A percentile compares a stretch with the other conserved stretches of the same genome.
Evolutionary conservation across 2,329 filamentous ascomycete genomes (phyloP).

Genomic region (Neonectria neomacrospora): DNA sequence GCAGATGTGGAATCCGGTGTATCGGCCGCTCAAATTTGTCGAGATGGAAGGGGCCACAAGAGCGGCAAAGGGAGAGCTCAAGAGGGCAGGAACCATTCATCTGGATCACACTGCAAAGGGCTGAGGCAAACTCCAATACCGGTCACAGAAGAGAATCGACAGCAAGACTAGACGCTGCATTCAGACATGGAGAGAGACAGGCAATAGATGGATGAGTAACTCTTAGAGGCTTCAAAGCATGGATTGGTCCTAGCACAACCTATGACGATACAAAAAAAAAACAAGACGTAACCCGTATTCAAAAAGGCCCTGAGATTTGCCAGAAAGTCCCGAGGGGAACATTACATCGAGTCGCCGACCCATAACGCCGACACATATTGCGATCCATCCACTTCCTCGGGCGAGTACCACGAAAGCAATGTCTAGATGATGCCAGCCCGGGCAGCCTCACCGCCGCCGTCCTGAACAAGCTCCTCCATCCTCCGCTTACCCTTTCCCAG

Average conservation of each 20-base stretch:
- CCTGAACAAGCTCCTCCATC: slow-evolving; percentile 65
- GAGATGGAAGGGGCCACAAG: slow-evolving; percentile 61
- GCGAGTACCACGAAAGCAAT: slow-evolving; percentile 2
- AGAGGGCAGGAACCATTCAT: slow-evolving; percentile 46
- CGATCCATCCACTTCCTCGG: slow-evolving; percentile 25
- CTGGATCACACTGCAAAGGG: slow-evolving; percentile 29
- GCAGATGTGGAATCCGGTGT: slow-evolving; percentile 84
- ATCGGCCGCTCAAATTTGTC: slow-evolving; percentile 71
- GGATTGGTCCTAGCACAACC: slow-evolving; percentile 23
- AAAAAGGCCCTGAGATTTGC: slow-evolving; percentile 27
- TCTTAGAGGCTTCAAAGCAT: slow-evolving; percentile 20
- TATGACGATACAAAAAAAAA: slow-evolving; percentile 14
- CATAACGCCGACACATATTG: slow-evolving; percentile 41
- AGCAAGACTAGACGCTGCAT: not conserved
- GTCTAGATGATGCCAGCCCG: slow-evolving; percentile 66
- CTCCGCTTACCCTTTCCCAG: slow-evolving; percentile 71
- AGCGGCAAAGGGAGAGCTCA: slow-evolving; percentile 59
- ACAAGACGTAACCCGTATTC: slow-evolving; percentile 32
- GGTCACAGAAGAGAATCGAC: not conserved
- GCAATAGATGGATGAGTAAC: not conserved
- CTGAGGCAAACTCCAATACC: not conserved
- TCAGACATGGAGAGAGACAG: not conserved
- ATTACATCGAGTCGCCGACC: slow-evolving; percentile 36
- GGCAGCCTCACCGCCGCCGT: slow-evolving; percentile 69
- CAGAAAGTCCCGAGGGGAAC: slow-evolving; percentile 26